phyloP scores from a whole-genome alignment of 208 protist species.

The Leishmania braziliensis region DNA sequence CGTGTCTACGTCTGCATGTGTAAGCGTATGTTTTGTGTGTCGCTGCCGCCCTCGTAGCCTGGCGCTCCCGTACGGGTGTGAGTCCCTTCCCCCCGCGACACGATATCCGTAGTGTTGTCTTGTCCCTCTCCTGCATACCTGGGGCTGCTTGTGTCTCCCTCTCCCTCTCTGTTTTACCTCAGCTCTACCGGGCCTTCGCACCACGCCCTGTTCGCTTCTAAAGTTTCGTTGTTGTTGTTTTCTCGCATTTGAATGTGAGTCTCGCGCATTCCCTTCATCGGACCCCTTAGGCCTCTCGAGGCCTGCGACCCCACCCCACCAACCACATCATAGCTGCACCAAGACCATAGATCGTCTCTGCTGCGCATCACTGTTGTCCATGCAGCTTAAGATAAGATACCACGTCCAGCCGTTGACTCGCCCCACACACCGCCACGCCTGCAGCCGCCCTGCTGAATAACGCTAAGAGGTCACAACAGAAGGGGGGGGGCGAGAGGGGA shows the following conservation, averaged over 20 bases:
- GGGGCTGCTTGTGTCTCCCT: not conserved
- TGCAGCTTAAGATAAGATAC: not conserved
- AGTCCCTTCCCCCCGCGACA: not conserved
- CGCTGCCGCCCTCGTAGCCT: not conserved
- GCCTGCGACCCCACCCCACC: too few species aligned
- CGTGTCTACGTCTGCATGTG: not conserved
- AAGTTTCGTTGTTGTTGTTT: not conserved
- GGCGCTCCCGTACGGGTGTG: not conserved
- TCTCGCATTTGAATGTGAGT: not conserved
- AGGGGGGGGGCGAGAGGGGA: not conserved
- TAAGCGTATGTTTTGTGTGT: not conserved
- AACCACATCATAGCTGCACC: not conserved
- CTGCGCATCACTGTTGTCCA: not conserved
- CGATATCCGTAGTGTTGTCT: not conserved
- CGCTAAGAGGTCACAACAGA: not conserved
- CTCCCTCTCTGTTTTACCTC: not conserved
- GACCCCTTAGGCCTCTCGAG: not conserved
- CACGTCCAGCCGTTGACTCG: not conserved
- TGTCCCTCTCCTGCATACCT: not conserved
- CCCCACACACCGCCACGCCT: not conserved
- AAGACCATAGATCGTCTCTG: not conserved
- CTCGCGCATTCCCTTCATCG: not conserved
- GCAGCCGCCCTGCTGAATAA: not conserved
- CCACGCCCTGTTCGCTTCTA: too few species aligned
- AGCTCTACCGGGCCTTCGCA: not conserved